A percentile compares a stretch with the other conserved stretches of the same genome.
phyloP scores from a whole-genome alignment of 805 yeast genomes.

The Starmerella scarabaei region DNA sequence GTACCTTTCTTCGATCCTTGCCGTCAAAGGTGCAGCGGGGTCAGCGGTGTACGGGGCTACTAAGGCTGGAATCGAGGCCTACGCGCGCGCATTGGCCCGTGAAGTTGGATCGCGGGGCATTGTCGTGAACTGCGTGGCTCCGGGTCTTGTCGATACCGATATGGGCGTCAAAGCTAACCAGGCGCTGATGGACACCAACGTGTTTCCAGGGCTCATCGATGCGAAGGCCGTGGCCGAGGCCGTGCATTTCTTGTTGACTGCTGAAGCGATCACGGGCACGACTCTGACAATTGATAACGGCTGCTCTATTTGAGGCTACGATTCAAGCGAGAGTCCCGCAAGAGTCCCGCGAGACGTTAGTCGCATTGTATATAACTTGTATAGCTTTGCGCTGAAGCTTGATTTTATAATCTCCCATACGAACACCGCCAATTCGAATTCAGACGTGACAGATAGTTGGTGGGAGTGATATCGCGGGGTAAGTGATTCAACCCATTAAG shows the following conservation, averaged over 20 bases:
- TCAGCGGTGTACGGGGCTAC: constrained; percentile 54
- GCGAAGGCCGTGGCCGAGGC: constrained; percentile 17
- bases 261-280: constrained; percentile 17
- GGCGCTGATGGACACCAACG: constrained; percentile 4
- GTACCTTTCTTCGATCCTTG: constrained; percentile 55
- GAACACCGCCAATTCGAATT: too few relatives aligned
- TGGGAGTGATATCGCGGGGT: too few relatives aligned
- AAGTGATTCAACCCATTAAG: not conserved
- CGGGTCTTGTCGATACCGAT: constrained; percentile 57
- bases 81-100: constrained; percentile 44
- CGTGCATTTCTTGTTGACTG: constrained; percentile 13
- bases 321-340: not conserved
- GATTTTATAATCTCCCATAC: too few relatives aligned
- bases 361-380: not conserved
- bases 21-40: constrained; percentile 33
- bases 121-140: constrained; percentile 52
- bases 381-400: not conserved
- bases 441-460: too few relatives aligned
- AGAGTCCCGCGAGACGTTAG: too few relatives aligned
- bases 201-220: constrained; percentile 13
- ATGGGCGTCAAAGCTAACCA: constrained; percentile 30
- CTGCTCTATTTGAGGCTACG: constrained; percentile 2
- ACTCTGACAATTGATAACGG: constrained; percentile 18
- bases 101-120: constrained; percentile 45
- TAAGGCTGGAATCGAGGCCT: constrained; percentile 56